Conservation (phyloP, 1,139 yeast genomes). For the Magnusiomyces ingens region DNA sequence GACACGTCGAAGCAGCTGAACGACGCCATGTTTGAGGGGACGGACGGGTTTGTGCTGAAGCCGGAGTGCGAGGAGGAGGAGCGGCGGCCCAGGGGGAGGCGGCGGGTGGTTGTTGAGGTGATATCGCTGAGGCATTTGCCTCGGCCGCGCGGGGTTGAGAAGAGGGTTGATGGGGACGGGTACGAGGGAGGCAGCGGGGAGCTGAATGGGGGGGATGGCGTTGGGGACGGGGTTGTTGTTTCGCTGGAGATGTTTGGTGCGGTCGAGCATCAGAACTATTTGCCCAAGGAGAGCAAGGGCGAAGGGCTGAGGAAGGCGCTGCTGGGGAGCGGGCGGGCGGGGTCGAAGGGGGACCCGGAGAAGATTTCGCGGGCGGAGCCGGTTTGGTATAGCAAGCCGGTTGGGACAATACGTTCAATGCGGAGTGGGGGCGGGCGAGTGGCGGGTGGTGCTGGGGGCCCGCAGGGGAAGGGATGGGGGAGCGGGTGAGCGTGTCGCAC, state of each 20-base stretch:
- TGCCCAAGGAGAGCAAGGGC: too few species aligned
- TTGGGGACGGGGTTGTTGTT: slow-evolving; percentile 25
- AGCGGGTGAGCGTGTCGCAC: slow-evolving; percentile 37
- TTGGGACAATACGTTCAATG: background rate
- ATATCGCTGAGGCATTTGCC: background rate
- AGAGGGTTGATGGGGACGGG: slow-evolving; percentile 5
- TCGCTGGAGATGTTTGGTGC: too few species aligned
- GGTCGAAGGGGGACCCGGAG: too few species aligned
- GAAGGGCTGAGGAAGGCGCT: too few species aligned
- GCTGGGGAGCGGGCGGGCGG: too few species aligned
- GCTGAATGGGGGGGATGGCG: slow-evolving; percentile 44
- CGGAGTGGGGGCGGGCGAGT: background rate
- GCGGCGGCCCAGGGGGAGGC: background rate
- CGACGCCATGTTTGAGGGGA: slow-evolving; percentile 65
- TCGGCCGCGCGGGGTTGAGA: background rate
- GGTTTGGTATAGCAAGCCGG: too few species aligned
- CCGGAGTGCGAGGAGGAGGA: slow-evolving; percentile 37
- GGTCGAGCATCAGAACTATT: too few species aligned
- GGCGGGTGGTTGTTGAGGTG: background rate
- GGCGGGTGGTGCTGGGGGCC: background rate
- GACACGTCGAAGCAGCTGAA: slow-evolving; percentile 50
- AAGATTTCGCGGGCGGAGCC: too few species aligned
- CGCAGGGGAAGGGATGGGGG: slow-evolving; percentile 10
- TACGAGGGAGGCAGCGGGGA: slow-evolving; percentile 21
- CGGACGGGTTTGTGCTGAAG: slow-evolving; percentile 69